These are phyloP conservation scores for Candida corydali DNA, from an alignment of 805 yeast species.

Conservation along the genomic window DNA sequence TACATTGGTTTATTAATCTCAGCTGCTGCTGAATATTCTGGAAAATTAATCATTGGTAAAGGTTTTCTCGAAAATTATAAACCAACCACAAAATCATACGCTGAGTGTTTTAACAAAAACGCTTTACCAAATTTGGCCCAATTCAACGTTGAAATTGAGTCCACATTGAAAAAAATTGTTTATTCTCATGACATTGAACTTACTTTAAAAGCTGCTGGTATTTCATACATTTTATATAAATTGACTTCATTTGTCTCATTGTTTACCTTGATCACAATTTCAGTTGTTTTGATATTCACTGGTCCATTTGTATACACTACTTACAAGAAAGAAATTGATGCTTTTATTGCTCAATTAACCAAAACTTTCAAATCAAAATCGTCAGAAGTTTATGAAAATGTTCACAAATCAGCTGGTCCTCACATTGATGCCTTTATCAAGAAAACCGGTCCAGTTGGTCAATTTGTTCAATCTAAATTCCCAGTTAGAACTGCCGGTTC, in stretches of 20 bases:
- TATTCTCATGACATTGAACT: constrained; percentile 68
- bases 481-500: constrained; percentile 71
- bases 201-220: constrained; percentile 70
- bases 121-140: constrained; percentile 41
- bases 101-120: constrained; percentile 32
- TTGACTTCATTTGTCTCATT: constrained; percentile 74
- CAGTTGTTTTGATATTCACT: constrained; percentile 63
- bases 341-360: constrained; percentile 44
- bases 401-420: constrained; percentile 49
- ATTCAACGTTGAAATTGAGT: constrained; percentile 49
- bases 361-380: constrained; percentile 49
- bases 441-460: constrained; percentile 65
- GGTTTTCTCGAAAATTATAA: constrained; percentile 78
- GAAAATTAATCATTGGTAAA: constrained; percentile 68
- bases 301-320: constrained; percentile 70
- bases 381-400: constrained; percentile 33
- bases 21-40: constrained; percentile 76
- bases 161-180: constrained; percentile 49
- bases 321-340: constrained; percentile 76
- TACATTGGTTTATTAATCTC: constrained; percentile 49
- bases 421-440: constrained; percentile 52
- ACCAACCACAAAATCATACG: constrained; percentile 31
- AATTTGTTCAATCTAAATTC: constrained; percentile 51
- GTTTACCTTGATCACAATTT: constrained; percentile 57
- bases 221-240: constrained; percentile 61